Percentiles rank a stretch among this genome's conserved stretches.
These are phyloP conservation scores for Neurospora discreta DNA, from an alignment of 495 filamentous ascomycete species.

Conservation along the genomic window DNA sequence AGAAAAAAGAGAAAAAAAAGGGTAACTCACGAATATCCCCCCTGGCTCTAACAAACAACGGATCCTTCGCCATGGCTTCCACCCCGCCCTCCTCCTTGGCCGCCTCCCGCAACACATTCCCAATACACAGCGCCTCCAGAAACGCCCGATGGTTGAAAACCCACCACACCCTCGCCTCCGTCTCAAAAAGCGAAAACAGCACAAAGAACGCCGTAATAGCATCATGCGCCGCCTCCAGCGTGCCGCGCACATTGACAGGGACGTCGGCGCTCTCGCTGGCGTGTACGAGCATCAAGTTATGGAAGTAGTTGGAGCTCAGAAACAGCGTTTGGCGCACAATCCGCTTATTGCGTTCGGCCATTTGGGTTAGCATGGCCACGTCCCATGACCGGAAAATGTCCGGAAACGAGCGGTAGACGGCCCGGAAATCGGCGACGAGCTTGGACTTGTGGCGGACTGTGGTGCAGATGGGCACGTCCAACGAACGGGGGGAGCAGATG, in stretches of 20 bases:
- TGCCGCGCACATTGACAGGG: constrained; percentile 50
- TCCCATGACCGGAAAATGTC: constrained; percentile 51
- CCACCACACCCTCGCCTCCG: constrained; percentile 65
- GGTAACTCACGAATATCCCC: constrained; percentile 41
- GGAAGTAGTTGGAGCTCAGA: constrained; percentile 58
- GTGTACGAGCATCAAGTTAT: constrained; percentile 62
- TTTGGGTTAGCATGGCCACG: constrained; percentile 35
- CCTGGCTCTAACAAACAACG: constrained; percentile 42
- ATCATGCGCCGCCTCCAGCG: constrained; percentile 58
- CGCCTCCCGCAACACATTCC: constrained; percentile 18
- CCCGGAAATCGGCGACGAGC: constrained; percentile 49
- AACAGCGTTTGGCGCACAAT: constrained; percentile 57
- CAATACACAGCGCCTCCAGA: constrained; percentile 50
- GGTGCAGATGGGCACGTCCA: constrained; percentile 51
- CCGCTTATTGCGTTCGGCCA: constrained; percentile 43
- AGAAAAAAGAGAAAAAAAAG: background rate
- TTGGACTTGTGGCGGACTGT: constrained; percentile 47
- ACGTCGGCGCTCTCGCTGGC: constrained; percentile 47
- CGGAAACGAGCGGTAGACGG: constrained; percentile 53
- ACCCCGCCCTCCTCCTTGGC: constrained; percentile 18
- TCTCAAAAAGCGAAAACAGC: constrained; percentile 48
- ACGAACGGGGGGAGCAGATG: constrained; percentile 54
- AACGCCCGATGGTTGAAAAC: constrained; percentile 66
- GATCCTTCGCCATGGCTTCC: constrained; percentile 33
- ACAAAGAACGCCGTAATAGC: constrained; percentile 55